A percentile compares a stretch with the other conserved stretches of the same genome.
Evolutionary conservation across 805 yeast species (phyloP).

Genomic region (Candida koratica): DNA sequence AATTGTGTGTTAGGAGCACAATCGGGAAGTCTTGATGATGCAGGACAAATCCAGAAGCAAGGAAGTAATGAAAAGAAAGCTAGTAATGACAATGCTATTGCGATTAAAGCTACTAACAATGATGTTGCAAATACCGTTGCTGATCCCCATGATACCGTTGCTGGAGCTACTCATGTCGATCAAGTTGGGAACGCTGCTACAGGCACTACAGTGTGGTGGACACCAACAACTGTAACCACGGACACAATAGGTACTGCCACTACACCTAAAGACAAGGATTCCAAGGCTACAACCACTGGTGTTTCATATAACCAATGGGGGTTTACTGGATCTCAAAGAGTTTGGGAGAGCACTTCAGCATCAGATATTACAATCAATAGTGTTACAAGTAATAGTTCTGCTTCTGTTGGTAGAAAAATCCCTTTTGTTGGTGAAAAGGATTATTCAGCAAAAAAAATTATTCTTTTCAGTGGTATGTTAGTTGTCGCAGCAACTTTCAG

Average conservation of each 20-base stretch:
- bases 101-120: neutral
- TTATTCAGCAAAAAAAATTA: slow-evolving; percentile 16
- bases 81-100: slow-evolving; percentile 5
- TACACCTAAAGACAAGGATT: slow-evolving; percentile 3
- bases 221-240: slow-evolving; percentile 15
- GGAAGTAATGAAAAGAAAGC: neutral
- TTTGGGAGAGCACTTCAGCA: slow-evolving; percentile 25
- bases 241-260: slow-evolving; percentile 9
- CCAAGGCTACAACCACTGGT: slow-evolving; percentile 9
- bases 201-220: slow-evolving; percentile 15
- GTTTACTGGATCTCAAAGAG: slow-evolving; percentile 37
- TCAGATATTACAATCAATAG: slow-evolving; percentile 10
- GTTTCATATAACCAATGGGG: slow-evolving; percentile 40
- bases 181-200: slow-evolving; percentile 2
- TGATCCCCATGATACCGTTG: neutral
- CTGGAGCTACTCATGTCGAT: slow-evolving; percentile 7
- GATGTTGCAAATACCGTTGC: slow-evolving; percentile 1
- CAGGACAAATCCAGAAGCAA: slow-evolving; percentile 3
- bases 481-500: slow-evolving; percentile 13
- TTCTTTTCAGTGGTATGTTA: slow-evolving; percentile 12
- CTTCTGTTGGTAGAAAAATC: slow-evolving; percentile 16
- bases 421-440: slow-evolving; percentile 14
- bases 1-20: slow-evolving; percentile 5
- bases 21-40: slow-evolving; percentile 16
- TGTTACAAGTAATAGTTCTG: slow-evolving; percentile 16